phyloP scores from a whole-genome alignment of 805 yeast species.

The Yarrowia sp. region DNA sequence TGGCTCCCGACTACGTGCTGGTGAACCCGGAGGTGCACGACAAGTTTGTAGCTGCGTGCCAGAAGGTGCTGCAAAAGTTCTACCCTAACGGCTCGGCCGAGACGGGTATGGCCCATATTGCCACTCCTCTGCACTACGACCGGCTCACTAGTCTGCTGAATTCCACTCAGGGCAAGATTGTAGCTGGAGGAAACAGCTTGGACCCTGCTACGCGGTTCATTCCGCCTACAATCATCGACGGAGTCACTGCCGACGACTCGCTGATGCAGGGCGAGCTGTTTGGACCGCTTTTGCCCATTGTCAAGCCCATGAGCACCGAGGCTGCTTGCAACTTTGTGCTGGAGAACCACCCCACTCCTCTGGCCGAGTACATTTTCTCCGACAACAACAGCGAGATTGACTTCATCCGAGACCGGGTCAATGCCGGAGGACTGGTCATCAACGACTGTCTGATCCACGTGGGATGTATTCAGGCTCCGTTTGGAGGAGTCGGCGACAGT shows the following conservation, averaged over 20 bases:
- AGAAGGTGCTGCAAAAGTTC: slow-evolving; percentile 54
- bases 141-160: slow-evolving; percentile 56
- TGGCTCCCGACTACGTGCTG: slow-evolving; percentile 82
- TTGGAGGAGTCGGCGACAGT: slow-evolving; percentile 87
- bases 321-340: slow-evolving; percentile 51
- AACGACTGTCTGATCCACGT: slow-evolving; percentile 78
- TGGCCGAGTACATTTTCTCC: slow-evolving; percentile 75
- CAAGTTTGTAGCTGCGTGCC: slow-evolving; percentile 56
- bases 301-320: slow-evolving; percentile 54
- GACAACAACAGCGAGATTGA: slow-evolving; percentile 58
- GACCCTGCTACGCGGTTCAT: slow-evolving; percentile 56
- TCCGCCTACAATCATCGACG: slow-evolving; percentile 72
- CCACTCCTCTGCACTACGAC: slow-evolving; percentile 61
- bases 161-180: slow-evolving; percentile 40
- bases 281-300: slow-evolving; percentile 82
- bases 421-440: slow-evolving; percentile 74
- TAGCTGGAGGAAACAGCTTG: slow-evolving; percentile 43
- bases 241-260: slow-evolving; percentile 69
- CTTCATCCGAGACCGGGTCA: slow-evolving; percentile 57
- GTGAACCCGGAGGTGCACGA: slow-evolving; percentile 66
- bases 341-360: slow-evolving; percentile 70
- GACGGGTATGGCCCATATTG: slow-evolving; percentile 63
- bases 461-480: slow-evolving; percentile 72
- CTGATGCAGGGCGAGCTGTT: slow-evolving; percentile 78
- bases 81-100: slow-evolving; percentile 45